phyloP scores from a whole-genome alignment of 208 protist species.

The Leishmania braziliensis region DNA sequence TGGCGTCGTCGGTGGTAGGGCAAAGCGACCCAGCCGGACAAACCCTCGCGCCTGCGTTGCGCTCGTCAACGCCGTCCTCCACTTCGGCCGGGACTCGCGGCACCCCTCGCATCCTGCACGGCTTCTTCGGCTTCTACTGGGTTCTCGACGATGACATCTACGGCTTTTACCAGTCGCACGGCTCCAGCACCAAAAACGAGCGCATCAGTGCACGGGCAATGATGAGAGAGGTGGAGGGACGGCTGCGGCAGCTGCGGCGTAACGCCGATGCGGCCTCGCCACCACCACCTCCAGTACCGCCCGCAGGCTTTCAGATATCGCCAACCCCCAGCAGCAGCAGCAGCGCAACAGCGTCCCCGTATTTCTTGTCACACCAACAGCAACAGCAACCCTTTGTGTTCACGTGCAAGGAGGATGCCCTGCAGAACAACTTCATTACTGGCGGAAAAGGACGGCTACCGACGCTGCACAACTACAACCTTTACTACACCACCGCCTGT shows the following conservation, averaged over 20 bases:
- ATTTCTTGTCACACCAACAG: slow-evolving; percentile 1
- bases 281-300: slow-evolving; percentile 16
- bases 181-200: slow-evolving; percentile 41
- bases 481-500: slow-evolving; percentile 51
- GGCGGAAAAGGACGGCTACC: slow-evolving; percentile 7
- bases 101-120: slow-evolving; percentile 37
- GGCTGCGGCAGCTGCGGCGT: slow-evolving; percentile 44
- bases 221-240: slow-evolving; percentile 52
- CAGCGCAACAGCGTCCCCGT: neutral
- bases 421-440: slow-evolving; percentile 36
- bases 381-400: slow-evolving; percentile 30
- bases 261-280: slow-evolving; percentile 31
- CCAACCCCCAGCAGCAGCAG: neutral
- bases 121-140: slow-evolving; percentile 73
- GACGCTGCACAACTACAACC: slow-evolving; percentile 31
- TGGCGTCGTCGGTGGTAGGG: neutral
- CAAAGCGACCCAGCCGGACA: neutral
- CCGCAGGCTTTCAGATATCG: neutral
- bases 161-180: slow-evolving; percentile 43
- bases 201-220: slow-evolving; percentile 58
- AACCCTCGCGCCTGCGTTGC: neutral
- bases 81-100: slow-evolving; percentile 1
- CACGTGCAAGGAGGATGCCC: slow-evolving; percentile 39
- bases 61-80: slow-evolving; percentile 1
- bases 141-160: slow-evolving; percentile 92